Base-by-base conservation (phyloP, 768 basidiomycete genomes). In the Psilocybe subaeruginosa region DNA sequence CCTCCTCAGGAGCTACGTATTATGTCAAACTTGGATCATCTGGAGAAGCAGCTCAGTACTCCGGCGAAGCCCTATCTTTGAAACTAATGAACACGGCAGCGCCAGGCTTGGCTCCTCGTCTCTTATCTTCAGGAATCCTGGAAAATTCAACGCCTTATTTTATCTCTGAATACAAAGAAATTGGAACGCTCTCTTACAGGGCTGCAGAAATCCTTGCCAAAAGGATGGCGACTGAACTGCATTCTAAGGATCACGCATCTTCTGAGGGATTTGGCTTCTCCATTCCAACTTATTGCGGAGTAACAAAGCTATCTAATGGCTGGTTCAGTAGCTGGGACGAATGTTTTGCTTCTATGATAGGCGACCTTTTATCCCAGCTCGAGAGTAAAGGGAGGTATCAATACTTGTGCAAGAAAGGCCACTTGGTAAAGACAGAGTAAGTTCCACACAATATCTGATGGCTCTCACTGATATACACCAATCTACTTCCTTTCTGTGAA, bases 221-320 rank as follows among this genome's bases (percentile, higher is more conserved):
- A 70, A 79, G 88, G 46, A 65, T 93, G 58, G 91, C 90, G 0
- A 81, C 75, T 2, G 89, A 92, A 68, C 71, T 93, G 58, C 92
- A 93, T 59, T 67, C 67, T 5, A 77, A 82, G 67, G 75, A 82
- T 64, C 86, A 86, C 59, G 63, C 73, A 4, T 72, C 80, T 2
- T 86, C 85, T 0, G 43, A 64, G 30, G 62, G 62, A 14, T 92
- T 85, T 70, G 92, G 92, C 3, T 93, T 92, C 69, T 74, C 76
- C 4, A 80, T 90, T 16, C 89, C 91, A 1, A 93, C 91, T 4
- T 92, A 85, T 68, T 93, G 92, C 63, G 92, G 92, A 5, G 79
- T 79, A 3, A 93, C 92, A 1, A 81, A 84, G 50, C 78, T 90
- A 59, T 77, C 80, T 45, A 92, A 92, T 64, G 91, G 90, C 4